Conservation (phyloP, 345 rosid genomes). For the Eutrema heterophyllum region DNA sequence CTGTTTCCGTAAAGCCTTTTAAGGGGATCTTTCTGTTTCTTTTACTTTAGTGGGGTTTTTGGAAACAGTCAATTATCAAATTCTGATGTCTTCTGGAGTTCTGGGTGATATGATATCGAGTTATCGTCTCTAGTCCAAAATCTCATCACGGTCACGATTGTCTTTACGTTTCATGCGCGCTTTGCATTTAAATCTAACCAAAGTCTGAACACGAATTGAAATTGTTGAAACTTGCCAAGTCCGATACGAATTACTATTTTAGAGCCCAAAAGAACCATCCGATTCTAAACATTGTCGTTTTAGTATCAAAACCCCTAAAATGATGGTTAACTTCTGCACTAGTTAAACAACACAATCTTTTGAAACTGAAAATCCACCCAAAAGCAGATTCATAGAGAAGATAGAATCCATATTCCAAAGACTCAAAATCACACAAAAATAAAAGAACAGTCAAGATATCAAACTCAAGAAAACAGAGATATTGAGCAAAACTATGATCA, state of each 20-base stretch:
- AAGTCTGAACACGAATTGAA: neutral
- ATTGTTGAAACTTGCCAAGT: no score
- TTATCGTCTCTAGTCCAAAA: neutral
- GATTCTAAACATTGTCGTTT: no score
- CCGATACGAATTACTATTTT: neutral
- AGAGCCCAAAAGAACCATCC: no score
- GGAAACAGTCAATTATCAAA: neutral
- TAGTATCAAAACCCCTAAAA: no score
- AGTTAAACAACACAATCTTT: neutral
- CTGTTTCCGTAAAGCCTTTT: neutral
- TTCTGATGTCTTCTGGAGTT: neutral
- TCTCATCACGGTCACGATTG: neutral
- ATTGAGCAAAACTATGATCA: neutral
- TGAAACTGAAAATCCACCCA: neutral
- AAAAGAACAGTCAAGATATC: neutral
- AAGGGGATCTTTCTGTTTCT: neutral
- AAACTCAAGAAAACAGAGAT: neutral
- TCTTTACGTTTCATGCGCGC: no score
- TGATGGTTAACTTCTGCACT: neutral
- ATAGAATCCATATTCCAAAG: neutral
- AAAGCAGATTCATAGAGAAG: neutral
- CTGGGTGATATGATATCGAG: neutral
- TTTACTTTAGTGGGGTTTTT: neutral
- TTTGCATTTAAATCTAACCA: no score
- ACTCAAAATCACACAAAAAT: neutral